Evolutionary conservation across 2,329 filamentous ascomycete genomes (phyloP).

Genomic region (Myriosclerotinia duriaeana): DNA sequence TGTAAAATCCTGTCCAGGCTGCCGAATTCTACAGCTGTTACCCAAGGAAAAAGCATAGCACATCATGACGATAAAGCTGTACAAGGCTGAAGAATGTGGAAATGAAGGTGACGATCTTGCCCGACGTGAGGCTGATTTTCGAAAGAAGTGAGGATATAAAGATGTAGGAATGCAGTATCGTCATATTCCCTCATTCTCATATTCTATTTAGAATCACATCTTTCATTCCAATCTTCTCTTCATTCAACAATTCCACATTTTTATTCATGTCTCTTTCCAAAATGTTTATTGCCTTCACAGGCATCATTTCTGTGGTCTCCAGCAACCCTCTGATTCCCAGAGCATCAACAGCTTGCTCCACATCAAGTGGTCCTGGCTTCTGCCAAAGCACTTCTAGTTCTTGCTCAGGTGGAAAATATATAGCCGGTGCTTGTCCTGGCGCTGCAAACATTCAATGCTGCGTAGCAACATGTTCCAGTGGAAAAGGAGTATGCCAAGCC

Average conservation of each 20-base stretch:
- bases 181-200: neutral
- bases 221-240: neutral
- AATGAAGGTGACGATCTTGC: neutral
- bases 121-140: neutral
- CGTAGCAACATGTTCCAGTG: conserved; percentile 27
- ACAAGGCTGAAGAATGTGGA: conserved; percentile 13
- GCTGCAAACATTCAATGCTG: conserved; percentile 31
- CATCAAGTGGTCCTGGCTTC: conserved; percentile 25
- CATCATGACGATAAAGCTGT: neutral
- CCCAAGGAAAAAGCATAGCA: neutral
- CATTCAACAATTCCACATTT: no score
- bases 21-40: neutral
- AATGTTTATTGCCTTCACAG: neutral
- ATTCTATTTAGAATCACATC: neutral
- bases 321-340: conserved; percentile 19
- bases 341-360: conserved; percentile 26
- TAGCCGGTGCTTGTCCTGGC: conserved; percentile 29
- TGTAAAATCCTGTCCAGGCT: neutral
- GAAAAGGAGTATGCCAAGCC: conserved; percentile 27
- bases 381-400: conserved; percentile 27
- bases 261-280: neutral
- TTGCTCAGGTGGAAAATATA: conserved; percentile 25
- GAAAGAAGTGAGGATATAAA: conserved; percentile 6
- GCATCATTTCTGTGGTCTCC: conserved; percentile 8
- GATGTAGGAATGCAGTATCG: neutral